Percentiles rank a stretch among this genome's conserved stretches.
These are phyloP conservation scores for Coprinopsis sp. DNA, from an alignment of 768 basidiomycete species.

Conservation along the genomic window DNA sequence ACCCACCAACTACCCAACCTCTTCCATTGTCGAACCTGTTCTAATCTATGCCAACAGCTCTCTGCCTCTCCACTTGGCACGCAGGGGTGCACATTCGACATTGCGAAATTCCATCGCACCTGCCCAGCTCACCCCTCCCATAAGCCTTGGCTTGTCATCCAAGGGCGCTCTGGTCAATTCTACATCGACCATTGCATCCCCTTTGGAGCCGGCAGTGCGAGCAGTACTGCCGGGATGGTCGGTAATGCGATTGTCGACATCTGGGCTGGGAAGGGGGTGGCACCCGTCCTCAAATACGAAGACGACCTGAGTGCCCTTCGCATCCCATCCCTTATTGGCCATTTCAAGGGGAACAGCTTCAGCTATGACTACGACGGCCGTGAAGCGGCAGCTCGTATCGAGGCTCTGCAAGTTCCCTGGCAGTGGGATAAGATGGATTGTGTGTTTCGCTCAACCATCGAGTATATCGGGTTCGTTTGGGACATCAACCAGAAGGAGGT, in stretches of 20 bases:
- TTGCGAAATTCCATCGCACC: slow-evolving; percentile 26
- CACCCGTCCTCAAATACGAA: slow-evolving; percentile 15
- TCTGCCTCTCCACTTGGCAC: slow-evolving; percentile 20
- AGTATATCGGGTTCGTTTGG: slow-evolving; percentile 30
- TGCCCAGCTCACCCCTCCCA: slow-evolving; percentile 21
- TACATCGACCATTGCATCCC: slow-evolving; percentile 20
- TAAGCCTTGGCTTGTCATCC: slow-evolving; percentile 23
- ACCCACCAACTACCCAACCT: not conserved
- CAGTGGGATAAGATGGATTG: slow-evolving; percentile 18
- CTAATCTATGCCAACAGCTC: not conserved
- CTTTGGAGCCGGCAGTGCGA: slow-evolving; percentile 19
- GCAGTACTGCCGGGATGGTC: slow-evolving; percentile 20
- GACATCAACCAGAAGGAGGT: slow-evolving; percentile 19
- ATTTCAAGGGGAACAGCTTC: not conserved
- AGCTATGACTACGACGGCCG: slow-evolving; percentile 2
- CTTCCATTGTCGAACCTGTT: not conserved
- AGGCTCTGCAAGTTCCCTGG: slow-evolving; percentile 17
- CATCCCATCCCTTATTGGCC: not conserved
- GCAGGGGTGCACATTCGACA: slow-evolving; percentile 22
- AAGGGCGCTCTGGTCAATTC: slow-evolving; percentile 7
- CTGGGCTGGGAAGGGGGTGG: slow-evolving; percentile 12
- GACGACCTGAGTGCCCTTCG: slow-evolving; percentile 4
- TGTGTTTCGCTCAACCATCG: slow-evolving; percentile 14
- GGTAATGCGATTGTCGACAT: slow-evolving; percentile 20
- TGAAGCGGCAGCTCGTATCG: not conserved